phyloP scores from a whole-genome alignment of 164 flowering plant genomes.

The Nymphaea thermarum region DNA sequence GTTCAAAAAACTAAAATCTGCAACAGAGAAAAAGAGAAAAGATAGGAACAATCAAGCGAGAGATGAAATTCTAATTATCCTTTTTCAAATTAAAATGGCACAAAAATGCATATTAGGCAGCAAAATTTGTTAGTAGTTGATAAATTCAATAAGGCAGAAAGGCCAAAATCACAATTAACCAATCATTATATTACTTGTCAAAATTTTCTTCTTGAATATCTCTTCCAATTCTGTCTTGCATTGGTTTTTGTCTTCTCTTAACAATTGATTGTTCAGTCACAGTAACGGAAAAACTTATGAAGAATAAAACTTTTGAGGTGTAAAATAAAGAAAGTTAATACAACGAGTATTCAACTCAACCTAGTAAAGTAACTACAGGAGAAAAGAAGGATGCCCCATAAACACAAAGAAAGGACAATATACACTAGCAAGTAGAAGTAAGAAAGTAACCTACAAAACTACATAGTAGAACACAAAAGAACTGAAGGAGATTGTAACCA shows the following conservation, averaged over 20 bases:
- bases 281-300: too few relatives aligned
- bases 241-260: not conserved
- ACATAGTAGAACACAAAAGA: not conserved
- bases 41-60: not conserved
- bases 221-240: not conserved
- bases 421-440: not conserved
- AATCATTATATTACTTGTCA: not conserved
- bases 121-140: not conserved
- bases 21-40: not conserved
- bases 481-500: conserved; percentile 10
- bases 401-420: not conserved
- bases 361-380: not conserved
- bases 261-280: too few relatives aligned
- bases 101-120: not conserved
- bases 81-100: not conserved
- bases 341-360: not conserved
- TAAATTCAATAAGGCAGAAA: not conserved
- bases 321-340: too few relatives aligned
- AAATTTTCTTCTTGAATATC: not conserved
- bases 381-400: not conserved
- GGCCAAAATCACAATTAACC: too few relatives aligned
- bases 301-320: not conserved
- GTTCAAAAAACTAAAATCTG: not conserved
- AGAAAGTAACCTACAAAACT: not conserved
- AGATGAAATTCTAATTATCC: not conserved